Conservation (phyloP, 2,329 filamentous ascomycete genomes). For the Aspergillus brasiliensis region DNA sequence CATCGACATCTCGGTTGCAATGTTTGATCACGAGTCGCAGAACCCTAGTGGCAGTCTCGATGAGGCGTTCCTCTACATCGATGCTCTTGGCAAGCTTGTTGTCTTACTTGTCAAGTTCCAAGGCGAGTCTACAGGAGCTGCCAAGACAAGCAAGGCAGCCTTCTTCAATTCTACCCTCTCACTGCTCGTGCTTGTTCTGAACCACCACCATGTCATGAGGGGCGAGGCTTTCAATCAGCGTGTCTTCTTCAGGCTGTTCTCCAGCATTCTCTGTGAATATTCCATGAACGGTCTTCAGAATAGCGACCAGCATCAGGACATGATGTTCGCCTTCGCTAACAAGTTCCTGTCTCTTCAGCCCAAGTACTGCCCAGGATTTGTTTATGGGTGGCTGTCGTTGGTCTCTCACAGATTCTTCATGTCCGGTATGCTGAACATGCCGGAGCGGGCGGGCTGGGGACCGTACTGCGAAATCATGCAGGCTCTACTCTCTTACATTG, state of each 20-base stretch:
- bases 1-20: conserved; percentile 75
- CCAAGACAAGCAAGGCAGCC: conserved; percentile 64
- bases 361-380: conserved; percentile 74
- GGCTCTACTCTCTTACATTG: conserved; percentile 71
- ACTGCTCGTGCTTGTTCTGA: conserved; percentile 77
- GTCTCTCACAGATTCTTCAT: conserved; percentile 84
- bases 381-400: conserved; percentile 81
- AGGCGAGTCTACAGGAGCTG: conserved; percentile 60
- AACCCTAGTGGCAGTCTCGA: conserved; percentile 62
- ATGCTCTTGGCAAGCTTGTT: conserved; percentile 81
- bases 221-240: conserved; percentile 83
- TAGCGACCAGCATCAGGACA: conserved; percentile 64
- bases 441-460: conserved; percentile 72
- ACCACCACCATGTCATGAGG: conserved; percentile 79
- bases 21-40: conserved; percentile 72
- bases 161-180: conserved; percentile 79
- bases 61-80: conserved; percentile 66
- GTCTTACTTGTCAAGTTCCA: conserved; percentile 74
- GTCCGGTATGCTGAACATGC: conserved; percentile 71
- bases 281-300: conserved; percentile 61
- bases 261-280: conserved; percentile 77
- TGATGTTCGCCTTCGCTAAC: conserved; percentile 71
- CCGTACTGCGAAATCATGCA: conserved; percentile 73
- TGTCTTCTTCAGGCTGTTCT: conserved; percentile 89
- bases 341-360: conserved; percentile 76